Evolutionary conservation across 352 stramenopile species (phyloP).

Genomic region (Phytophthora citrophthora): DNA sequence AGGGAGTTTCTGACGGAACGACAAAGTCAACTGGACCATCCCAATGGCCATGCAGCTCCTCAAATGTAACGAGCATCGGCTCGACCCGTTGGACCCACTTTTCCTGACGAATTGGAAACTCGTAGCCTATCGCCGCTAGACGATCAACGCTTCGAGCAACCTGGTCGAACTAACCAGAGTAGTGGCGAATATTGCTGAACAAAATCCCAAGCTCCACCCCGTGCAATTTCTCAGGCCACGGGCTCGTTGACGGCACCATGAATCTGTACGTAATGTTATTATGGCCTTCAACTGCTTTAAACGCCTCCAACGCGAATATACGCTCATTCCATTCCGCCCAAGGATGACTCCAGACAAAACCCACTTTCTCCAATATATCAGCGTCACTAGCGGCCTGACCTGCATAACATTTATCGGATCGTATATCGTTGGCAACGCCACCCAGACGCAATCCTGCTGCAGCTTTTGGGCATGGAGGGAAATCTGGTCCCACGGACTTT

Average conservation of each 20-base stretch:
- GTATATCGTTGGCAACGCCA: not conserved
- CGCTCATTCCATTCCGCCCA: not conserved
- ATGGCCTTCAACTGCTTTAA: not conserved
- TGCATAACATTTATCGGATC: not conserved
- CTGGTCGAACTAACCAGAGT: not conserved
- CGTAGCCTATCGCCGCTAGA: not conserved
- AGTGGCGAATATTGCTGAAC: not conserved
- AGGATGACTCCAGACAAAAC: not conserved
- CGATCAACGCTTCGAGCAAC: not conserved
- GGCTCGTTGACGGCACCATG: not conserved
- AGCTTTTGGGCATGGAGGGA: slow-evolving; percentile 30
- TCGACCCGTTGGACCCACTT: too few species aligned
- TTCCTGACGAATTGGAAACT: not conserved
- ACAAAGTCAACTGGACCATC: not conserved
- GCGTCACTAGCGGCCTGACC: not conserved
- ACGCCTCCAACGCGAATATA: not conserved
- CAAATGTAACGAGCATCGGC: not conserved
- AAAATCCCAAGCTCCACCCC: not conserved
- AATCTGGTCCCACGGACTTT: slow-evolving; percentile 35
- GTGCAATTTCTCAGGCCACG: not conserved
- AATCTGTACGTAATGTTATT: not conserved
- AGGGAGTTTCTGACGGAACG: not conserved
- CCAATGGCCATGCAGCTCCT: not conserved
- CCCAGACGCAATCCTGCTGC: slow-evolving; percentile 42
- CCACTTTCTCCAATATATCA: not conserved